Base-by-base conservation (phyloP, 768 basidiomycete species). In the Leccinum disarticulatum region DNA sequence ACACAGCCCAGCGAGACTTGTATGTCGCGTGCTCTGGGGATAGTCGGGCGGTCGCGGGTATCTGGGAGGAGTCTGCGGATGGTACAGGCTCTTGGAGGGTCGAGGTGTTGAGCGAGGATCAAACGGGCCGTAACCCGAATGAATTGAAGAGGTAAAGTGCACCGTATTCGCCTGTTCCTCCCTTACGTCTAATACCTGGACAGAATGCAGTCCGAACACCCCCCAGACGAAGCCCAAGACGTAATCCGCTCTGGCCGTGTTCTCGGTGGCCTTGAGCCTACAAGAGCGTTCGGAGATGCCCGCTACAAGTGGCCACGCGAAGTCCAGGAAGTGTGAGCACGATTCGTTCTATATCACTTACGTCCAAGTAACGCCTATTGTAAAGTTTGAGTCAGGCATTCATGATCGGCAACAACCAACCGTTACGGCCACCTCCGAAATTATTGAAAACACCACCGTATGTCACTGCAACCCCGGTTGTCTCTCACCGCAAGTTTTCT, bases 11-110 rank as follows among this genome's bases (percentile, higher is more conserved):
- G 60, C 83, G 81, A 49, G 87, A 94, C 69, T 73, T 98, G 28
- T 96, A 97, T 66, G 86, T 98, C 35, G 96, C 96, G 9, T 87
- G 87, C 65, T 88, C 94, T 5, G 97, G 97, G 0, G 97, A 99
- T 71, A 91, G 92, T 69, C 84, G 97, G 52, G 97, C 97, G 13
- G 94, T 99, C 6, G 95, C 96, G 22, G 97, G 97, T 19, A 83
- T 93, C 38, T 95, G 91, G 90, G 87, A 92, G 62, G 81, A 84
- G 54, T 80, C 81, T 4, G 74, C 72, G 3, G 83, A 87, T 62
- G 87, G 85, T 4, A 77, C 80, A 55, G 91, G 91, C 11, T 80
- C 79, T 55, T 99, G 97, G 97, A 83, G 87, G 50, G 90, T 95
- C 31, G 93, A 97, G 71, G 92, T 92, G n/a, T 80, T 99, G 61